phyloP scores from a whole-genome alignment of 1,284 basidiomycete genomes.

The Phenoliferia sp. region DNA sequence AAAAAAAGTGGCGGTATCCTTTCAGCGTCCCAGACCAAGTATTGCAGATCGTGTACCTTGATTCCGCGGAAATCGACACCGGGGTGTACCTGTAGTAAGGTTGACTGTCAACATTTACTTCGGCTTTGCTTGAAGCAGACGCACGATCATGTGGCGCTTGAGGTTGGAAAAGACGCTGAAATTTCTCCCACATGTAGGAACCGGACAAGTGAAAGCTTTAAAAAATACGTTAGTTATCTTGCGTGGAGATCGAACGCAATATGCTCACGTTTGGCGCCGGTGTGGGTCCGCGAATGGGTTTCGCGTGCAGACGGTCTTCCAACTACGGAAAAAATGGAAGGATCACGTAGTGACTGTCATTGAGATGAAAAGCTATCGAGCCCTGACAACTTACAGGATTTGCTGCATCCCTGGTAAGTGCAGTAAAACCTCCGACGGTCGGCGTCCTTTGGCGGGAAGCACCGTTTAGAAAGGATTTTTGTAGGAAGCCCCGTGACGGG shows the following conservation, averaged over 20 bases:
- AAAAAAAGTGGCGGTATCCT: neutral
- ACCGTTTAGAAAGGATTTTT: neutral
- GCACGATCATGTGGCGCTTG: slow-evolving; percentile 29
- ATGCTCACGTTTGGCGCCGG: neutral
- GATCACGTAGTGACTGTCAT: neutral
- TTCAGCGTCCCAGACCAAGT: neutral
- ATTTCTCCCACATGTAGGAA: slow-evolving; percentile 15
- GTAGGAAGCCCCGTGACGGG: neutral
- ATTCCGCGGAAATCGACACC: neutral
- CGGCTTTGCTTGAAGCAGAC: neutral
- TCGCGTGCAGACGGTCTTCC: neutral
- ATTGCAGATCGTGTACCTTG: neutral
- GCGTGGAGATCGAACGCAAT: neutral
- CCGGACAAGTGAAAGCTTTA: slow-evolving; percentile 24
- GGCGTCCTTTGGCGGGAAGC: neutral
- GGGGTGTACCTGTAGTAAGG: neutral
- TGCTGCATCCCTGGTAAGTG: neutral
- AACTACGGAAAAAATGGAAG: neutral
- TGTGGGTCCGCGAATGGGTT: neutral
- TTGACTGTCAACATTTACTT: neutral
- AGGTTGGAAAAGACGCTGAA: slow-evolving; percentile 29
- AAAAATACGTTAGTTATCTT: neutral
- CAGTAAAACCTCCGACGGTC: neutral
- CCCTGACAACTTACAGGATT: neutral
- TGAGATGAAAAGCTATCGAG: neutral